A percentile compares a stretch with the other conserved stretches of the same genome.
These are phyloP conservation scores for Haplosporangium gracile DNA, from an alignment of 192 early-diverging fungal genomes.

Conservation along the genomic window DNA sequence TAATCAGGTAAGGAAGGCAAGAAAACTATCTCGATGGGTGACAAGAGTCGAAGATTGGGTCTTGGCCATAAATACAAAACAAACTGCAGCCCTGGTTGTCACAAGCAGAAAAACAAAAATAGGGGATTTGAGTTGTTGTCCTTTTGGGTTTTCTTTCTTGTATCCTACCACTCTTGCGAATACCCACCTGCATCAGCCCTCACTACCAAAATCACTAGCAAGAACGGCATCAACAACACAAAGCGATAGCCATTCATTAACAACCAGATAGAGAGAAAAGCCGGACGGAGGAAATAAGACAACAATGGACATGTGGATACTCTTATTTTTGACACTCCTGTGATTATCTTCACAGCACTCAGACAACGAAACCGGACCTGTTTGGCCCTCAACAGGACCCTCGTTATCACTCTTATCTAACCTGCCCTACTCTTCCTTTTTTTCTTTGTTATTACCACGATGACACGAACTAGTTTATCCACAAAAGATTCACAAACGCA, in stretches of 20 bases:
- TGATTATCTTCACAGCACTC: not conserved
- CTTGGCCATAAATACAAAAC: not conserved
- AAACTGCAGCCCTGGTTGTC: not conserved
- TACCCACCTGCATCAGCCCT: not conserved
- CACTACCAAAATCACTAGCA: not conserved
- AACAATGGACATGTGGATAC: not conserved
- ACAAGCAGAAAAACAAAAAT: not conserved
- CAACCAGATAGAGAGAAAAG: not conserved
- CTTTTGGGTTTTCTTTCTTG: not conserved
- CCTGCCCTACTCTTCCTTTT: not conserved
- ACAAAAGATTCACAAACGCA: conserved; percentile 91
- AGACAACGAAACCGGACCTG: not conserved
- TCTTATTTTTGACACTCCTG: not conserved
- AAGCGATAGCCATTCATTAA: not conserved
- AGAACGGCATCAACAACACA: not conserved
- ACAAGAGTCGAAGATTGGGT: not conserved
- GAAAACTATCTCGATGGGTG: too few relatives aligned
- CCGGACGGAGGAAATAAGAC: not conserved
- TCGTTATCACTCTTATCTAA: not conserved
- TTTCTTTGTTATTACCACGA: not conserved
- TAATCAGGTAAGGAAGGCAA: conserved; percentile 42
- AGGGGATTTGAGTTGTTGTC: not conserved
- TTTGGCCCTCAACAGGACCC: not conserved
- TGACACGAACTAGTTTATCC: conserved; percentile 78
- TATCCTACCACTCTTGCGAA: not conserved